phyloP scores from a whole-genome alignment of 352 stramenopile genomes.

The Phytophthora sansomeana region DNA sequence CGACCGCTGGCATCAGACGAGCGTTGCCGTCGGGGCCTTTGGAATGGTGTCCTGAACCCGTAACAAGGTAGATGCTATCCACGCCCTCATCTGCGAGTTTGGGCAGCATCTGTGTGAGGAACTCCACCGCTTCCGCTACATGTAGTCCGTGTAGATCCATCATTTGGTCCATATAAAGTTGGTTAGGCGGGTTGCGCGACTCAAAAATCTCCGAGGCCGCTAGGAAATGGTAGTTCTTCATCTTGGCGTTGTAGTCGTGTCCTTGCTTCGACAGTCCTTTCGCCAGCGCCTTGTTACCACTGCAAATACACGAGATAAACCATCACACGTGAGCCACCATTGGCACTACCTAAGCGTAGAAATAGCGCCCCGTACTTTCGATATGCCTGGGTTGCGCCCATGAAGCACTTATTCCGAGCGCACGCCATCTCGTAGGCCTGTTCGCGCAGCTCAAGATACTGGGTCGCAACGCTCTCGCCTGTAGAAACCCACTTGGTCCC shows the following conservation, averaged over 20 bases:
- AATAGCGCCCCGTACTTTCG: constrained; percentile 55
- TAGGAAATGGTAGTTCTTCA: constrained; percentile 85
- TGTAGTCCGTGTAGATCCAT: constrained; percentile 89
- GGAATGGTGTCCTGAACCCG: constrained; percentile 85
- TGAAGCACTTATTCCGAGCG: constrained; percentile 89
- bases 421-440: constrained; percentile 83
- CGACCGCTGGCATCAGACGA: constrained; percentile 76
- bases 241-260: constrained; percentile 84
- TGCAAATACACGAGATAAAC: constrained; percentile 35
- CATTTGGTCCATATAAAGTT: constrained; percentile 79
- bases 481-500: constrained; percentile 72
- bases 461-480: constrained; percentile 56
- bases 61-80: constrained; percentile 83
- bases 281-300: constrained; percentile 78
- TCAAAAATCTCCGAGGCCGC: constrained; percentile 85
- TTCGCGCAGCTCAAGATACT: constrained; percentile 83
- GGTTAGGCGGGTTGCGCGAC: constrained; percentile 73
- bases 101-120: constrained; percentile 78
- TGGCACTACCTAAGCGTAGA: not conserved
- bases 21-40: constrained; percentile 71
- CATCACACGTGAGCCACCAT: constrained; percentile 15
- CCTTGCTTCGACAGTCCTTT: constrained; percentile 79
- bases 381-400: constrained; percentile 86
- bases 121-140: constrained; percentile 81
- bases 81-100: constrained; percentile 75